Conservation (phyloP, 2,329 filamentous ascomycete species). For the Pseudocercospora fijiensis region DNA sequence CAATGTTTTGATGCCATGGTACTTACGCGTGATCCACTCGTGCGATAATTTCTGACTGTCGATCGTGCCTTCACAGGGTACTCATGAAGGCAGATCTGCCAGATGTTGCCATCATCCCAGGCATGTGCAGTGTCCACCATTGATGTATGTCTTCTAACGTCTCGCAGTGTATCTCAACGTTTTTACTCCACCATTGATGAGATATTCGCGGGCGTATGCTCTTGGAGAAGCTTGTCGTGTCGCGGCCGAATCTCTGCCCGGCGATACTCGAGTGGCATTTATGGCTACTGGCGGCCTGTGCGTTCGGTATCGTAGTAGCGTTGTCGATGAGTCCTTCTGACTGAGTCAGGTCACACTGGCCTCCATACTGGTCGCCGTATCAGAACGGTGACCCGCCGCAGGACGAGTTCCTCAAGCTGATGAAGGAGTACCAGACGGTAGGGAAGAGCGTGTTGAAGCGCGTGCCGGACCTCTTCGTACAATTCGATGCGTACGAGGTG, state of each 20-base stretch:
- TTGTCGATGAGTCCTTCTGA: not conserved
- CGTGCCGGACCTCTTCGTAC: not conserved
- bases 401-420: slow-evolving; percentile 1
- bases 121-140: not conserved
- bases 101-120: not conserved
- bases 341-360: not conserved
- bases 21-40: not conserved
- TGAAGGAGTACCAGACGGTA: slow-evolving; percentile 2
- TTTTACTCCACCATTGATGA: not conserved
- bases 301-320: not conserved
- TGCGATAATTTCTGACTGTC: not conserved
- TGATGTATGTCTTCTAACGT: not conserved
- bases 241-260: not conserved
- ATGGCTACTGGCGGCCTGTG: not conserved
- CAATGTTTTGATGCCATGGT: not conserved
- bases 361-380: not conserved
- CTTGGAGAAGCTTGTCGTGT: not conserved
- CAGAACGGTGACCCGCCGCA: slow-evolving; percentile 1
- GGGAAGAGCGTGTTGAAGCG: not conserved
- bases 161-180: not conserved
- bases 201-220: not conserved
- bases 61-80: not conserved
- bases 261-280: not conserved
- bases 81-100: slow-evolving; percentile 1
- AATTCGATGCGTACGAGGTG: not conserved